Percentiles rank a stretch among this genome's conserved stretches.
Conservation (phyloP, 805 yeast genomes). For the Suhomyces sp. region DNA sequence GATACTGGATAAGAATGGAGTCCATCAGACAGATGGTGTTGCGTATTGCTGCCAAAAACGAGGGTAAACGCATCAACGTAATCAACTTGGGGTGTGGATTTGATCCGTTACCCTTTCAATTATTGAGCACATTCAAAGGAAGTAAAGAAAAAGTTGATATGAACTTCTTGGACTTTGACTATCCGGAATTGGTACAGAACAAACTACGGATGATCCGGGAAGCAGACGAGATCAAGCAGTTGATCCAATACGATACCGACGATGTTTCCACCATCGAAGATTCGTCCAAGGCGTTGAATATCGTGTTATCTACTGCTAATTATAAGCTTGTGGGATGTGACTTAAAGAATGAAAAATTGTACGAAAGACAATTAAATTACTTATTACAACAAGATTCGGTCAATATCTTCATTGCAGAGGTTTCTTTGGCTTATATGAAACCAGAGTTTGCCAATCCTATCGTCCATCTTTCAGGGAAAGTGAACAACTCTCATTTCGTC, state of each 20-base stretch:
- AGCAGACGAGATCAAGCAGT: conserved; percentile 45
- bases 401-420: conserved; percentile 74
- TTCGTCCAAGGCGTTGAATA: conserved; percentile 20
- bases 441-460: conserved; percentile 64
- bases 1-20: conserved; percentile 79
- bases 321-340: conserved; percentile 70
- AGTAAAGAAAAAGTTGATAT: too few species aligned
- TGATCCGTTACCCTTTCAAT: conserved; percentile 43
- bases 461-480: conserved; percentile 46
- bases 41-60: conserved; percentile 39
- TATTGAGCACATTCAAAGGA: conserved; percentile 32
- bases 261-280: conserved; percentile 6
- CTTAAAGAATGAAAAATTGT: conserved; percentile 47
- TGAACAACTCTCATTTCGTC: conserved; percentile 57
- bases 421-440: conserved; percentile 77
- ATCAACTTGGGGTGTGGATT: conserved; percentile 81
- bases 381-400: conserved; percentile 32
- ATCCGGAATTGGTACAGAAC: conserved; percentile 61
- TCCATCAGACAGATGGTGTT: conserved; percentile 56
- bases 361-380: conserved; percentile 26
- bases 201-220: conserved; percentile 54
- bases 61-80: conserved; percentile 34
- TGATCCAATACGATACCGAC: conserved; percentile 27
- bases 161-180: conserved; percentile 69
- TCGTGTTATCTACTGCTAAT: conserved; percentile 33